phyloP scores from a whole-genome alignment of 495 filamentous ascomycete genomes.

The Hypoxylon fragiforme region DNA sequence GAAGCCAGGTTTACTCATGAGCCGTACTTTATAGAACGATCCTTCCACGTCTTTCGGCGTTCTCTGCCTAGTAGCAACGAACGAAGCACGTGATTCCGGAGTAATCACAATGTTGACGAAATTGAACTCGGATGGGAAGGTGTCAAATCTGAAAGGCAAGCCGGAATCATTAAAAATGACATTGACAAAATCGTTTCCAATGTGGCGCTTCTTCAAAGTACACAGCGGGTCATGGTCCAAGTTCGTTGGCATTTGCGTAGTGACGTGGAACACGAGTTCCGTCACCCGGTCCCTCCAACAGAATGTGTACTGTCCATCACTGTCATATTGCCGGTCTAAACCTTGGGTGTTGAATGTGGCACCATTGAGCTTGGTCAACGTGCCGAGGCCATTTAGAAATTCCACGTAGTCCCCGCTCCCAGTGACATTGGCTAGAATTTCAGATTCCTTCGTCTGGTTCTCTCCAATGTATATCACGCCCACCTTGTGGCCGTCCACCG shows the following conservation, averaged over 20 bases:
- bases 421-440: slow-evolving; percentile 81
- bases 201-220: slow-evolving; percentile 87
- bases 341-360: slow-evolving; percentile 93
- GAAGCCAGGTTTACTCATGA: slow-evolving; percentile 81
- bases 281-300: slow-evolving; percentile 94
- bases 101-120: slow-evolving; percentile 95
- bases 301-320: slow-evolving; percentile 82
- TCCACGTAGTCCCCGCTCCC: slow-evolving; percentile 84
- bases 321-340: slow-evolving; percentile 71
- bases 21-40: slow-evolving; percentile 80
- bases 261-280: slow-evolving; percentile 93
- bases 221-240: slow-evolving; percentile 72
- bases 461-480: slow-evolving; percentile 90
- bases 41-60: slow-evolving; percentile 40
- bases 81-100: slow-evolving; percentile 71
- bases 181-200: slow-evolving; percentile 97
- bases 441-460: slow-evolving; percentile 75
- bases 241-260: slow-evolving; percentile 95
- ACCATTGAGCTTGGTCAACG: slow-evolving; percentile 73
- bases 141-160: slow-evolving; percentile 81
- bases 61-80: slow-evolving; percentile 54
- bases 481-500: slow-evolving; percentile 93
- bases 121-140: slow-evolving; percentile 91
- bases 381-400: slow-evolving; percentile 80
- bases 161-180: slow-evolving; percentile 98